Conservation (phyloP, 2,329 filamentous ascomycete genomes). For the Corynespora cassiicola region DNA sequence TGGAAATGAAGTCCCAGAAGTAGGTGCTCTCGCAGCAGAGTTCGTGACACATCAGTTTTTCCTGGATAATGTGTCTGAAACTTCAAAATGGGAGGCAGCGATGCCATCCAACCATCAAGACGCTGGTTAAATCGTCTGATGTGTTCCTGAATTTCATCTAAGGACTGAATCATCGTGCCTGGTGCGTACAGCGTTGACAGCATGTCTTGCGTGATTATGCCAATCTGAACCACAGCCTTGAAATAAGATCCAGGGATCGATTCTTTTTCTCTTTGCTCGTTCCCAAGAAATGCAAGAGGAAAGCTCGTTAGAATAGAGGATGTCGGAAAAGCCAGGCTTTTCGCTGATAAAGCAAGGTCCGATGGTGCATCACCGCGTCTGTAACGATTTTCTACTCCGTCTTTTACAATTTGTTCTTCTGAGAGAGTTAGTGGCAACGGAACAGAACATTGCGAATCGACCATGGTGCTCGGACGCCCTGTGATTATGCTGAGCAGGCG, state of each 20-base stretch:
- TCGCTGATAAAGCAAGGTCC: too few relatives aligned
- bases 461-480: too few relatives aligned
- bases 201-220: too few relatives aligned
- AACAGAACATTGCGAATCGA: too few relatives aligned
- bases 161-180: constrained; percentile 29
- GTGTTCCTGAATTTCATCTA: constrained; percentile 30
- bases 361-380: constrained; percentile 1
- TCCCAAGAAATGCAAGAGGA: background rate
- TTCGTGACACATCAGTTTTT: background rate
- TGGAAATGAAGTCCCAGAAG: constrained; percentile 30
- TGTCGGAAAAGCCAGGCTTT: too few relatives aligned
- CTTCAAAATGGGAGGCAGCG: constrained; percentile 24
- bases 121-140: constrained; percentile 28
- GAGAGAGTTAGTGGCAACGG: constrained; percentile 25
- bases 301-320: too few relatives aligned
- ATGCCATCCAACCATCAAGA: constrained; percentile 30
- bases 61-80: constrained; percentile 12
- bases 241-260: constrained; percentile 11
- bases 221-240: too few relatives aligned
- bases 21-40: constrained; percentile 15
- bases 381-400: too few relatives aligned
- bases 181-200: too few relatives aligned
- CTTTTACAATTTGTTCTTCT: constrained; percentile 12
- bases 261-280: background rate
- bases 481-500: too few relatives aligned